Conservation (phyloP, 495 filamentous ascomycete species). For the Cenococcum geophilum region DNA sequence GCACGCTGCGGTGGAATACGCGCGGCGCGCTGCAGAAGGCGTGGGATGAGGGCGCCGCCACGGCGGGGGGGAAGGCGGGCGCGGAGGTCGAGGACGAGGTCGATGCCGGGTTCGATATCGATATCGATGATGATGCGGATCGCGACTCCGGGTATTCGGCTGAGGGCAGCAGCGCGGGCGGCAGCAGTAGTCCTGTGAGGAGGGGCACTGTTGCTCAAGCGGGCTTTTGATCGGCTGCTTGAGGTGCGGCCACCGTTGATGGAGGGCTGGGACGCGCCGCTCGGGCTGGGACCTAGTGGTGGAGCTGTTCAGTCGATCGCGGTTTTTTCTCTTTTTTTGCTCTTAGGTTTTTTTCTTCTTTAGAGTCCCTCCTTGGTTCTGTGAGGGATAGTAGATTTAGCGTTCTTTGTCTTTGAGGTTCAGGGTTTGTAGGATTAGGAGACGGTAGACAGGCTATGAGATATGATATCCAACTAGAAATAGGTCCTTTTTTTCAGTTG, state of each 20-base stretch:
- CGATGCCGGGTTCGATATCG: conserved; percentile 65
- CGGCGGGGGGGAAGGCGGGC: conserved; percentile 36
- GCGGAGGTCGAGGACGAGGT: conserved; percentile 46
- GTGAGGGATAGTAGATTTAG: too few relatives aligned
- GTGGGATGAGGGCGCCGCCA: conserved; percentile 49
- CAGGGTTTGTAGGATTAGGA: too few relatives aligned
- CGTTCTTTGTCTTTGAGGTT: too few relatives aligned
- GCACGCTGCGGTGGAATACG: conserved; percentile 89
- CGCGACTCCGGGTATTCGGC: conserved; percentile 30
- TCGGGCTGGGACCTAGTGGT: conserved; percentile 6
- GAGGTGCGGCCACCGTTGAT: too few relatives aligned
- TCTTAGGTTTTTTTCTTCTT: too few relatives aligned
- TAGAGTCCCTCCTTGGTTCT: too few relatives aligned
- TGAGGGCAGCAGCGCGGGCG: conserved; percentile 27
- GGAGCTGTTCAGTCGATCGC: too few relatives aligned
- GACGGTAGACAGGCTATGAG: too few relatives aligned
- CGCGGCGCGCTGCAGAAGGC: conserved; percentile 79
- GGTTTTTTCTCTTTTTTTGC: too few relatives aligned
- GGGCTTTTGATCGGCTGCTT: neutral
- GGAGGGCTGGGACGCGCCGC: neutral
- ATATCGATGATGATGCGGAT: conserved; percentile 54
- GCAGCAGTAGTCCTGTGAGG: conserved; percentile 27
- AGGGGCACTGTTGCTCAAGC: conserved; percentile 16
- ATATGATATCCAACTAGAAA: too few relatives aligned
- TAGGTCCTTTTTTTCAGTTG: too few relatives aligned